Base-by-base conservation (phyloP, 345 rosid genomes). In the Boechera divaricarpa region DNA sequence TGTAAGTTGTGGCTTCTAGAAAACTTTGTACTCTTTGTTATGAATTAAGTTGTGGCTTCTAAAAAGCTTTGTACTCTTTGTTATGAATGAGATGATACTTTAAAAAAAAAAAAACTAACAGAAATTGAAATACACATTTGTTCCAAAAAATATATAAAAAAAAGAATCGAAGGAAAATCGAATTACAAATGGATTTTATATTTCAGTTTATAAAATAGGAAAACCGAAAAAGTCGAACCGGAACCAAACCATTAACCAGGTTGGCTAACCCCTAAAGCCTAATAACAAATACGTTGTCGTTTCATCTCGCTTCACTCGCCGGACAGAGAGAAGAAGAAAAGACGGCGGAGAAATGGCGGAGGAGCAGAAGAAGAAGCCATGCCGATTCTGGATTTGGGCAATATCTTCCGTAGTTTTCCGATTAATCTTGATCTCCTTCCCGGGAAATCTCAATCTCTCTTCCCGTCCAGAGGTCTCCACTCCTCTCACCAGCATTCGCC, bases 381-480 rank as follows among this genome's bases (percentile, higher is more conserved):
- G 70, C 39, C 62, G 73, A 36, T 88, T 87, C 63, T 87, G 92
- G 92, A 67, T 57, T 59, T 90, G 94, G 96, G 71, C 73, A 31
- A 28, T 64, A 2, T 55, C 85, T 1, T 82, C 94, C 18, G 80
- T 87, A 16, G 0, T 82, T 21, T 75, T 86, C 78, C 68, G 96
- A 70, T 82, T 86, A 13, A 58, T 86, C 11, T 84, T 92, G 60
- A 81, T 89, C 53, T 87, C 82, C 64, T 88, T 87, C 83, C 83
- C 87, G 2, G 74, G 77, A 63, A 83, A 82, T 72, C 94, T 92
- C 74, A 85, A 86, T 60, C 82, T 94, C 51, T 84, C 94, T 63
- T 87, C 94, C 21, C 96, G 99, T 39, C 98, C 98, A 18, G 99
- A 95, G 82, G 87, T 91, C 86, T 86, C 99, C 63, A 92, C 98